Evolutionary conservation across 176 grass and related monocot species (phyloP).

Genomic region (Carex cristatella): DNA sequence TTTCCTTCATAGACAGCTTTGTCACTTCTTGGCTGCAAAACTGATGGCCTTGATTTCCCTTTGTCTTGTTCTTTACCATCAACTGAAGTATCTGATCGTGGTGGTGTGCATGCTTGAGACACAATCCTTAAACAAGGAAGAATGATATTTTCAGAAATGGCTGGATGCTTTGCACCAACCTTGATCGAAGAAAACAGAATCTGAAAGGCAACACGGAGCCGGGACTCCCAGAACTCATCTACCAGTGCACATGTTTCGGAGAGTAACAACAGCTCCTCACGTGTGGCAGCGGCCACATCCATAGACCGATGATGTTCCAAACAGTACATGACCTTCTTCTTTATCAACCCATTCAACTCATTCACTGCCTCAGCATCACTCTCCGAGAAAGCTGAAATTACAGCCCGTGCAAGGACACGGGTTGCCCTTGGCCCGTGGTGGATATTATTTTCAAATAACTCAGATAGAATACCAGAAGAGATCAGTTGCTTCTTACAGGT

Average conservation of each 20-base stretch:
- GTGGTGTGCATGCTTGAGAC: constrained; percentile 93
- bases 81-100: constrained; percentile 56
- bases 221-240: constrained; percentile 95
- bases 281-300: constrained; percentile 83
- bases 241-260: constrained; percentile 83
- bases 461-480: constrained; percentile 68
- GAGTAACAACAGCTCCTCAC: constrained; percentile 85
- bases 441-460: constrained; percentile 97
- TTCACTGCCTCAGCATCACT: constrained; percentile 75
- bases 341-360: constrained; percentile 81
- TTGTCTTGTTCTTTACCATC: constrained; percentile 57
- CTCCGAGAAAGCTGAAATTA: constrained; percentile 90
- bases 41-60: constrained; percentile 53
- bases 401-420: constrained; percentile 62
- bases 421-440: constrained; percentile 83
- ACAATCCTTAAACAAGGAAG: constrained; percentile 96
- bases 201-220: constrained; percentile 81
- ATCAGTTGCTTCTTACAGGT: constrained; percentile 84
- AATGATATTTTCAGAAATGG: constrained; percentile 98
- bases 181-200: constrained; percentile 95
- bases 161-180: constrained; percentile 94
- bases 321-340: constrained; percentile 98
- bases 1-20: constrained; percentile 32
- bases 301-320: constrained; percentile 96
- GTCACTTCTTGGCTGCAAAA: constrained; percentile 53